These are phyloP conservation scores for Elongisporangium prolatum DNA, from an alignment of 352 stramenopile genomes.

Conservation along the genomic window DNA sequence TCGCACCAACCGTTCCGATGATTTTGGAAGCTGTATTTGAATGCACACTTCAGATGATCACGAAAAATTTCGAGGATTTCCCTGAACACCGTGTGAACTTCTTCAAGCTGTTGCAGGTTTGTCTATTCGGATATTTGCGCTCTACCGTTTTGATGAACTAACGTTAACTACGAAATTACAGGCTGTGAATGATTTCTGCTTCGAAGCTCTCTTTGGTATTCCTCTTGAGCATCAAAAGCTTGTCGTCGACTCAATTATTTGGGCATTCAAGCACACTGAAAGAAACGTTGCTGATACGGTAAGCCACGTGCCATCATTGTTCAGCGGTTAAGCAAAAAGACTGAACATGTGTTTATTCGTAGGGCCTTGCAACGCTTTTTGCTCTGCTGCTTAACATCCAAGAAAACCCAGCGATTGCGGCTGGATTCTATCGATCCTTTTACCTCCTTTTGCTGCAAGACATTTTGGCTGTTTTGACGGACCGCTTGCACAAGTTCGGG, in stretches of 20 bases:
- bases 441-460: slow-evolving; percentile 93
- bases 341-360: slow-evolving; percentile 5
- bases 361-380: slow-evolving; percentile 95
- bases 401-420: slow-evolving; percentile 91
- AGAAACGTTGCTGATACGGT: slow-evolving; percentile 97
- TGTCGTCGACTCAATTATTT: slow-evolving; percentile 98
- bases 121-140: not conserved
- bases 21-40: slow-evolving; percentile 98
- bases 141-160: not conserved
- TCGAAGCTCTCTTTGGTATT: slow-evolving; percentile 96
- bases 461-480: slow-evolving; percentile 97
- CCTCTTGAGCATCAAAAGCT: slow-evolving; percentile 97
- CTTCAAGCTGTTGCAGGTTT: slow-evolving; percentile 91
- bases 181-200: slow-evolving; percentile 94
- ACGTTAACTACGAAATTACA: slow-evolving; percentile 17
- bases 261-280: slow-evolving; percentile 99
- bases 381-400: slow-evolving; percentile 96
- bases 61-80: slow-evolving; percentile 99
- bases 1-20: slow-evolving; percentile 83
- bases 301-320: slow-evolving; percentile 3
- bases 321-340: not conserved
- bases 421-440: slow-evolving; percentile 98
- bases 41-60: slow-evolving; percentile 99
- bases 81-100: slow-evolving; percentile 98
- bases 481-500: slow-evolving; percentile 98